Conservation (phyloP, 2,329 filamentous ascomycete species). For the Fusarium goolgardi region DNA sequence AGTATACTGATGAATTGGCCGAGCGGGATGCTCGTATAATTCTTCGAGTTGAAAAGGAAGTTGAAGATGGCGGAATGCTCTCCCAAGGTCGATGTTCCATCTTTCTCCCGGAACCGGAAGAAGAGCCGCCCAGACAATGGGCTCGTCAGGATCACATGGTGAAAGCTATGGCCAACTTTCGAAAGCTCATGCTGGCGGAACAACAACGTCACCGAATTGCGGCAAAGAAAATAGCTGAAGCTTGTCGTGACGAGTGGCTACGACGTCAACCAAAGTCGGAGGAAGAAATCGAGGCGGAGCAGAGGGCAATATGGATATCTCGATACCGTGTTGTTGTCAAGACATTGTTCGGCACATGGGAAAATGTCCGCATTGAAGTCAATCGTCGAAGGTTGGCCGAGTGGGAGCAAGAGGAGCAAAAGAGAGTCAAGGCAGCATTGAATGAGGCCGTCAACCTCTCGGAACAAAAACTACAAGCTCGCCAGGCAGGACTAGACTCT, state of each 20-base stretch:
- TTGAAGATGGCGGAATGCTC: constrained; percentile 79
- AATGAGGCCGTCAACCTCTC: constrained; percentile 80
- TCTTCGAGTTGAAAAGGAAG: constrained; percentile 76
- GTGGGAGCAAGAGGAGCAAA: constrained; percentile 74
- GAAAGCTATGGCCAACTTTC: constrained; percentile 82
- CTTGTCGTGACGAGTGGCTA: constrained; percentile 80
- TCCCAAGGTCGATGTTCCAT: constrained; percentile 76
- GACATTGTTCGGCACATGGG: constrained; percentile 68
- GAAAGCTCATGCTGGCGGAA: constrained; percentile 82
- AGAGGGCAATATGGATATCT: constrained; percentile 71
- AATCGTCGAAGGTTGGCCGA: constrained; percentile 69
- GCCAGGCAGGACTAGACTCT: constrained; percentile 65
- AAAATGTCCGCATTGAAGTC: constrained; percentile 71
- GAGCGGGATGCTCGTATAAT: constrained; percentile 76
- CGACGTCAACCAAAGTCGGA: constrained; percentile 77
- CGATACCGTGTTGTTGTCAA: constrained; percentile 79
- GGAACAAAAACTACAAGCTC: constrained; percentile 73
- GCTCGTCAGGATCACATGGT: constrained; percentile 88
- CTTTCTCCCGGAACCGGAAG: constrained; percentile 76
- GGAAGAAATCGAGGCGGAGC: constrained; percentile 86
- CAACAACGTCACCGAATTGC: constrained; percentile 79
- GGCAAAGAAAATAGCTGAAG: constrained; percentile 83
- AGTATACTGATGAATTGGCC: constrained; percentile 71
- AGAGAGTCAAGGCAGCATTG: constrained; percentile 73
- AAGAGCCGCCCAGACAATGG: constrained; percentile 83